Conservation (phyloP, 805 yeast genomes). For the Candida gorgasii region DNA sequence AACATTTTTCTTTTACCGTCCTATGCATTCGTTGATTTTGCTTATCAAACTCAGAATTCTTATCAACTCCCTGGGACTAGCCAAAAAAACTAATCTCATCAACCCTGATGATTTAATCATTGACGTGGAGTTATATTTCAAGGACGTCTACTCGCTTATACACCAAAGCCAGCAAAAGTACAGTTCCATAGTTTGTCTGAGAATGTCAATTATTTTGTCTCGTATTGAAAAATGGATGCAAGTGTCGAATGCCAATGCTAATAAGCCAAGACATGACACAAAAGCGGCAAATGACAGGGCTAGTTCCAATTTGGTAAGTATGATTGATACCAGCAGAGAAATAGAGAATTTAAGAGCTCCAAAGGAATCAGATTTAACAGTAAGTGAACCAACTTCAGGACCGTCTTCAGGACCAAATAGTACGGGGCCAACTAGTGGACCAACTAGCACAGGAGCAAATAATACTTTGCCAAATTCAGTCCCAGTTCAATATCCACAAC, state of each 20-base stretch:
- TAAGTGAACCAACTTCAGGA: neutral
- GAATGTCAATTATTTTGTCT: slow-evolving; percentile 23
- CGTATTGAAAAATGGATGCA: slow-evolving; percentile 31
- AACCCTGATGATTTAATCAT: slow-evolving; percentile 20
- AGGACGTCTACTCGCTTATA: slow-evolving; percentile 19
- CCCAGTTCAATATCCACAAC: neutral
- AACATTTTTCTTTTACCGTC: slow-evolving; percentile 53
- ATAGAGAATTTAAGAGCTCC: slow-evolving; percentile 32
- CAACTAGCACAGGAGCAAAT: too few relatives aligned
- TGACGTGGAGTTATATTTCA: slow-evolving; percentile 23
- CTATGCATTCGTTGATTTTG: slow-evolving; percentile 52
- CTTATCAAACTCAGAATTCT: slow-evolving; percentile 48
- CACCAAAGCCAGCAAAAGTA: slow-evolving; percentile 20
- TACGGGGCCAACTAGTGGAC: neutral
- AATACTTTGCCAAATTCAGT: too few relatives aligned
- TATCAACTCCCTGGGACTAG: slow-evolving; percentile 41
- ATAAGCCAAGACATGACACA: slow-evolving; percentile 8
- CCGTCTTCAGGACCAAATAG: neutral
- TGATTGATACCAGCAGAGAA: slow-evolving; percentile 33
- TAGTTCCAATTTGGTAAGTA: slow-evolving; percentile 23
- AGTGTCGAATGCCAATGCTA: slow-evolving; percentile 18
- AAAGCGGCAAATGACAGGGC: slow-evolving; percentile 3
- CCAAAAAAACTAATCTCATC: slow-evolving; percentile 10
- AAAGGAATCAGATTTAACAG: slow-evolving; percentile 14
- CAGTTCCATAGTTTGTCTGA: slow-evolving; percentile 24